These are phyloP conservation scores for Rhododendron ferrugineum DNA, from an alignment of 148 eudicot genomes.

Conservation along the genomic window DNA sequence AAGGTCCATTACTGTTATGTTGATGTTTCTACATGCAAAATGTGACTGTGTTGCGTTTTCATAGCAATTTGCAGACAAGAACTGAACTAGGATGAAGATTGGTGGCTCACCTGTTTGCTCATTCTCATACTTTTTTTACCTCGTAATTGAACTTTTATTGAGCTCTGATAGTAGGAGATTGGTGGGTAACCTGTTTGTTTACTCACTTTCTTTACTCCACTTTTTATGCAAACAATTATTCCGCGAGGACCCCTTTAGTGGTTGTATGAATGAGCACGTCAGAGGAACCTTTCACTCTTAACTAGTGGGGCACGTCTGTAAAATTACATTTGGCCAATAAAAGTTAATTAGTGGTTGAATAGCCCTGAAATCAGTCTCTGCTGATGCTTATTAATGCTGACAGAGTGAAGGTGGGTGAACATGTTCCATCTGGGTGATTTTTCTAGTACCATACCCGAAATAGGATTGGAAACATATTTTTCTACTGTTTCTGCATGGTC, in stretches of 20 bases:
- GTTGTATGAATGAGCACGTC: not conserved
- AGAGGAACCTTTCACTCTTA: not conserved
- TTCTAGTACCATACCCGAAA: not conserved
- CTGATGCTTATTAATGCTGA: not conserved
- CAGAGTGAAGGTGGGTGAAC: not conserved
- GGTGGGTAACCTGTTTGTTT: not conserved
- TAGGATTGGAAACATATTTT: not conserved
- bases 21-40: not conserved
- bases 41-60: not conserved
- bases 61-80: not conserved
- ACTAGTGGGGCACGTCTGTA: not conserved
- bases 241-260: not conserved
- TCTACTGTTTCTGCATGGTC: not conserved
- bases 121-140: not conserved
- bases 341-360: not conserved
- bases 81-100: no score
- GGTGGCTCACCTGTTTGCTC: not conserved
- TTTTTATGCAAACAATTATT: not conserved
- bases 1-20: slow-evolving; percentile 7
- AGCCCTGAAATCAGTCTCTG: not conserved
- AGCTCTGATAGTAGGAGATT: not conserved
- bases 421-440: not conserved
- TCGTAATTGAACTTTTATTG: not conserved
- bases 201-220: not conserved
- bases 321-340: not conserved